Conservation (phyloP, 805 yeast genomes). For the Ogataea paradorogensis region DNA sequence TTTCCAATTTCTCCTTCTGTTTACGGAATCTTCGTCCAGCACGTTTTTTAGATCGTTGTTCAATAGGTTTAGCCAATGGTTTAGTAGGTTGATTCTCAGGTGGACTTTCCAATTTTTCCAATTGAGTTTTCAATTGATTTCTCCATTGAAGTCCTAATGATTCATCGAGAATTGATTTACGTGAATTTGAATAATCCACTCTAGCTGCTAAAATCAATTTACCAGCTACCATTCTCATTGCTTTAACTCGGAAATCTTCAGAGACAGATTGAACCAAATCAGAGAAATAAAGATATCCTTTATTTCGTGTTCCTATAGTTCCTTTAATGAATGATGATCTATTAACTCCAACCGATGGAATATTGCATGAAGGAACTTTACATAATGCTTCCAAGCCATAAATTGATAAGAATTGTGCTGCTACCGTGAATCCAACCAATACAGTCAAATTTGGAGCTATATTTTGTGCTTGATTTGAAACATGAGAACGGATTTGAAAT, state of each 20-base stretch:
- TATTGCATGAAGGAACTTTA: conserved; percentile 75
- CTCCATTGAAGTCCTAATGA: conserved; percentile 56
- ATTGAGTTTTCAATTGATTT: conserved; percentile 55
- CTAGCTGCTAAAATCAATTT: conserved; percentile 82
- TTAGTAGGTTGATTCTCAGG: conserved; percentile 70
- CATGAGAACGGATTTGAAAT: conserved; percentile 45
- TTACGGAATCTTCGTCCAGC: conserved; percentile 83
- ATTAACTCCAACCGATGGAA: conserved; percentile 71
- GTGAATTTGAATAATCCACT: conserved; percentile 51
- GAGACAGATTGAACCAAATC: conserved; percentile 60
- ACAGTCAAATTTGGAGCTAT: conserved; percentile 81
- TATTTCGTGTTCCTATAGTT: conserved; percentile 49
- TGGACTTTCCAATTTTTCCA: conserved; percentile 73
- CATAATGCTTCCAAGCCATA: conserved; percentile 71
- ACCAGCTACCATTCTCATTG: conserved; percentile 74
- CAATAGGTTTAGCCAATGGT: conserved; percentile 71
- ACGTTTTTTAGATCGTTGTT: conserved; percentile 72
- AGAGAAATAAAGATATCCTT: conserved; percentile 65
- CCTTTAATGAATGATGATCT: conserved; percentile 41
- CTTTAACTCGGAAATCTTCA: conserved; percentile 58
- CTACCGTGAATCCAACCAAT: conserved; percentile 66
- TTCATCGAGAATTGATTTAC: conserved; percentile 31
- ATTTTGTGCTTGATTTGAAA: conserved; percentile 51
- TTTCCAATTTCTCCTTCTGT: conserved; percentile 73
- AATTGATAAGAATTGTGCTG: conserved; percentile 69